Percentiles rank a stretch among this genome's conserved stretches.
Evolutionary conservation across 305 asterid genomes (phyloP).

Genomic region (Fraxinus sp.): DNA sequence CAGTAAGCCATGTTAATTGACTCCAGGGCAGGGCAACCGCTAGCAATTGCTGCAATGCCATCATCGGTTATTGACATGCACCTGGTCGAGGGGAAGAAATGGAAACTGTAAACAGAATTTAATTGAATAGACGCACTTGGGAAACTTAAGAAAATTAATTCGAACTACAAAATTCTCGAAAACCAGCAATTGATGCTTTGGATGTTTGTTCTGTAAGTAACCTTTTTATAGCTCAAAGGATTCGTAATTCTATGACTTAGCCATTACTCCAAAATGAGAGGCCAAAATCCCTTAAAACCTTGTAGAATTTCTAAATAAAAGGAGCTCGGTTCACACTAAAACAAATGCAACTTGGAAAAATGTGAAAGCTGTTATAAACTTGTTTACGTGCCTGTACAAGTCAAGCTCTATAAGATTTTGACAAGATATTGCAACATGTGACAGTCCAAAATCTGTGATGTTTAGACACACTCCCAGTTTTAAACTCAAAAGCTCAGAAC

Average conservation of each 20-base stretch:
- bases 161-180: background rate
- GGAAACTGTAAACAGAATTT: background rate
- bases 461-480: constrained; percentile 32
- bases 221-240: too few relatives aligned
- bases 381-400: constrained; percentile 30
- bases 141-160: background rate
- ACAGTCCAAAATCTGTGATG: constrained; percentile 30
- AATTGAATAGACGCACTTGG: background rate
- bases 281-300: background rate
- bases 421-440: constrained; percentile 24
- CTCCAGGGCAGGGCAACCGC: constrained; percentile 33
- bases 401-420: constrained; percentile 29
- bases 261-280: background rate
- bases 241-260: background rate
- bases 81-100: constrained; percentile 13
- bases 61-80: constrained; percentile 30
- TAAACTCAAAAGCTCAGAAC: constrained; percentile 21
- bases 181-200: background rate
- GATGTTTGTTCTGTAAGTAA: background rate
- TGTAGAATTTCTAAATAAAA: background rate
- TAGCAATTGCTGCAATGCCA: constrained; percentile 31
- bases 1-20: constrained; percentile 38
- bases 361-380: background rate
- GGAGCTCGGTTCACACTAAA: background rate
- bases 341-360: background rate